A percentile compares a stretch with the other conserved stretches of the same genome.
phyloP scores from a whole-genome alignment of 257 asterid species.

The Penstemon davidsonii region DNA sequence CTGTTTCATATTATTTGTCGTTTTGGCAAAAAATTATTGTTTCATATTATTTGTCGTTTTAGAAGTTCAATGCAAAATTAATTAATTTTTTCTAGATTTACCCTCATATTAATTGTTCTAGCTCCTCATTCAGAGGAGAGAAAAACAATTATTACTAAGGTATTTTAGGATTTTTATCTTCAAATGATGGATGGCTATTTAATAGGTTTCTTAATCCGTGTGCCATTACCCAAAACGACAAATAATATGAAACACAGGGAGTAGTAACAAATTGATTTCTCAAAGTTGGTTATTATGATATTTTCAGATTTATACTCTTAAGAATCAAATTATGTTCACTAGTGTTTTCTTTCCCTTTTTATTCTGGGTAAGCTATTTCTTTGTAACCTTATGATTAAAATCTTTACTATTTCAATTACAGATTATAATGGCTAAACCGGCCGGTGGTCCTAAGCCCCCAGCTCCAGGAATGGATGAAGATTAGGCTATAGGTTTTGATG shows the following conservation, averaged over 20 bases:
- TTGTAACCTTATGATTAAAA: not conserved
- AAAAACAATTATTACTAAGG: not conserved
- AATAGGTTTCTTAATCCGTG: no score
- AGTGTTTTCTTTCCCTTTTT: not conserved
- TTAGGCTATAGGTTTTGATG: slow-evolving; percentile 14
- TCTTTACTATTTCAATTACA: slow-evolving; percentile 14
- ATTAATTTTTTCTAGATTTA: no score
- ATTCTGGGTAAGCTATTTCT: not conserved
- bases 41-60: not conserved
- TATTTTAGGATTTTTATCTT: not conserved
- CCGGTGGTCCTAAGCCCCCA: slow-evolving; percentile 49
- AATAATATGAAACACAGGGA: no score
- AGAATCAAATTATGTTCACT: not conserved
- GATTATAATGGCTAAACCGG: slow-evolving; percentile 65
- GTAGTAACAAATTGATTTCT: no score
- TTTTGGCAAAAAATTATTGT: not conserved
- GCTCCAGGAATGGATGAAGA: slow-evolving; percentile 51
- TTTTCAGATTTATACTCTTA: not conserved
- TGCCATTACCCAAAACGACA: no score
- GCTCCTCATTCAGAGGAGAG: no score
- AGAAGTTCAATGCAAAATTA: no score
- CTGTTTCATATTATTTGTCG: not conserved
- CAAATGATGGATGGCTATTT: not conserved
- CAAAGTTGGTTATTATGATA: no score
- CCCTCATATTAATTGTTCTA: no score